Evolutionary conservation across 2,329 filamentous ascomycete genomes (phyloP).

Genomic region (Aspergillus hortae): DNA sequence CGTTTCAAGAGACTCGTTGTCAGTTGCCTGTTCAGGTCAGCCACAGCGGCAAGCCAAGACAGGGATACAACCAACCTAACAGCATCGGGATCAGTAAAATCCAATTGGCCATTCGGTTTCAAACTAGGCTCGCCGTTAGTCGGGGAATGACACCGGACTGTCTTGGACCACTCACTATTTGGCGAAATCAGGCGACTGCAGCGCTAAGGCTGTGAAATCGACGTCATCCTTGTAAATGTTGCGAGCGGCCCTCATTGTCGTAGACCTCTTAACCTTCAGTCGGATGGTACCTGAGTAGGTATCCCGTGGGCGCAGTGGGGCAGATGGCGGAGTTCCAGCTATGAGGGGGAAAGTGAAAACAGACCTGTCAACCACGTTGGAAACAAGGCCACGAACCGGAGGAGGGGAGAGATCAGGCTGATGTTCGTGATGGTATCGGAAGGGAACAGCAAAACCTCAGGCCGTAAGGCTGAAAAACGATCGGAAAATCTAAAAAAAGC

Average conservation of each 20-base stretch:
- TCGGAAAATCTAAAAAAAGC: background rate
- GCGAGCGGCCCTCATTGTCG: slow-evolving; percentile 31
- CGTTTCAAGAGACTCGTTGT: slow-evolving; percentile 72
- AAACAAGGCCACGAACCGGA: background rate
- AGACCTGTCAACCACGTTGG: background rate
- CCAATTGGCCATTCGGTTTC: slow-evolving; percentile 58
- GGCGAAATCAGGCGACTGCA: slow-evolving; percentile 58
- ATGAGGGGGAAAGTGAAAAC: background rate
- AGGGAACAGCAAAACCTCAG: background rate
- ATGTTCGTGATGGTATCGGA: background rate
- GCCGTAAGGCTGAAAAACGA: slow-evolving; percentile 1
- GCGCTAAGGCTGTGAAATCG: slow-evolving; percentile 60
- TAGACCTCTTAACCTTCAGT: no score
- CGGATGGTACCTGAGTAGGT: background rate
- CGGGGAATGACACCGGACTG: slow-evolving; percentile 2
- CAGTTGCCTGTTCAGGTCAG: slow-evolving; percentile 49
- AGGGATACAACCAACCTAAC: slow-evolving; percentile 56
- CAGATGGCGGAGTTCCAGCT: background rate
- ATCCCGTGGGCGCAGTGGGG: background rate
- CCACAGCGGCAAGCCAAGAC: slow-evolving; percentile 1
- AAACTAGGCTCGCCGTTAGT: slow-evolving; percentile 35
- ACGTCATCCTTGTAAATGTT: slow-evolving; percentile 56
- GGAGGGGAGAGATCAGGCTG: background rate
- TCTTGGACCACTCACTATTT: slow-evolving; percentile 45
- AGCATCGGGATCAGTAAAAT: slow-evolving; percentile 75